phyloP scores from a whole-genome alignment of 768 basidiomycete genomes.

The Mycena chlorophos region DNA sequence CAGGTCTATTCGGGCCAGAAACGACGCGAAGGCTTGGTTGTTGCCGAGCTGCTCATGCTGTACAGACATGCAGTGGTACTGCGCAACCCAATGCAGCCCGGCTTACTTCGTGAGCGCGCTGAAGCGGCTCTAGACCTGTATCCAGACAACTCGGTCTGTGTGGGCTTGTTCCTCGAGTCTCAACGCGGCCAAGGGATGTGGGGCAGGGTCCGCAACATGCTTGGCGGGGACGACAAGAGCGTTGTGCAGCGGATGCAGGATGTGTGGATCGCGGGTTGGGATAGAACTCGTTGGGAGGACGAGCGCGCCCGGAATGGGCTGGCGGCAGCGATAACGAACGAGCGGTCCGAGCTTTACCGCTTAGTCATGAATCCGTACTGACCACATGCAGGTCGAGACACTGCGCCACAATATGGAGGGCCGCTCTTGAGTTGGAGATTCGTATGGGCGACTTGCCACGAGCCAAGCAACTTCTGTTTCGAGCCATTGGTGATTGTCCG shows the following conservation, averaged over 20 bases:
- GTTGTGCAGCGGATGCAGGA: conserved; percentile 62
- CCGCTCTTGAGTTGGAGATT: conserved; percentile 79
- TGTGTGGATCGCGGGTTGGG: conserved; percentile 82
- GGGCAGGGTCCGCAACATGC: conserved; percentile 62
- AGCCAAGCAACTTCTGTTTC: conserved; percentile 73
- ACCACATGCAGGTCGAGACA: conserved; percentile 54
- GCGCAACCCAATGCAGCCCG: conserved; percentile 58
- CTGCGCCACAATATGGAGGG: conserved; percentile 69
- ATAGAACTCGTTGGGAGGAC: conserved; percentile 66
- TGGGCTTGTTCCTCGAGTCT: conserved; percentile 74
- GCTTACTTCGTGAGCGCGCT: conserved; percentile 56
- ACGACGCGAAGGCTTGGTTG: conserved; percentile 53
- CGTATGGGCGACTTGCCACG: conserved; percentile 53
- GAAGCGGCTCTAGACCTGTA: conserved; percentile 56
- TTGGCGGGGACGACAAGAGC: conserved; percentile 60
- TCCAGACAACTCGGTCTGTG: conserved; percentile 68
- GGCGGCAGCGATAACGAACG: conserved; percentile 59
- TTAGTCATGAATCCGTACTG: conserved; percentile 2
- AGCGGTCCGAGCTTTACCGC: conserved; percentile 68
- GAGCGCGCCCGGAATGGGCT: conserved; percentile 72
- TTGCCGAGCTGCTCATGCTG: conserved; percentile 57
- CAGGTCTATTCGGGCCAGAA: conserved; percentile 39
- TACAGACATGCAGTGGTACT: conserved; percentile 59
- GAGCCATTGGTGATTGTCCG: conserved; percentile 75
- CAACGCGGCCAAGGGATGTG: conserved; percentile 79